A percentile compares a stretch with the other conserved stretches of the same genome.
These are phyloP conservation scores for Erigeron philadelphicus DNA, from an alignment of 140 eudicot genomes.

Conservation along the genomic window DNA sequence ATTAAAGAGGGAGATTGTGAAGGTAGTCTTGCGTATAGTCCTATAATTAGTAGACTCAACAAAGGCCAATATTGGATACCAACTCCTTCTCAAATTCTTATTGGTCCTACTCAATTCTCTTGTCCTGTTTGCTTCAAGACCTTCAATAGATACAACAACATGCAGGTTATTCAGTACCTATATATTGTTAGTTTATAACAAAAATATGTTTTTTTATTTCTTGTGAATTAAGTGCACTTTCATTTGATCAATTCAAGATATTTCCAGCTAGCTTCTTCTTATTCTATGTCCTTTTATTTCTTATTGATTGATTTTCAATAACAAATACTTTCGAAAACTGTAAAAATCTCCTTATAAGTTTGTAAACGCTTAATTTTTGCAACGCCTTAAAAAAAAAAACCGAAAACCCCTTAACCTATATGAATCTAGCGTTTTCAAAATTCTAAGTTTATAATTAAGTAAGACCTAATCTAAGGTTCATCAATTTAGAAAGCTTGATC, in stretches of 20 bases:
- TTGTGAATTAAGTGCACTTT: background rate
- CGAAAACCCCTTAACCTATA: no score
- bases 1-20: conserved; percentile 30
- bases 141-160: conserved; percentile 94
- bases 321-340: no score
- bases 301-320: no score
- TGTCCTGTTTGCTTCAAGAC: conserved; percentile 93
- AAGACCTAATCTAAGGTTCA: no score
- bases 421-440: no score
- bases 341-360: no score
- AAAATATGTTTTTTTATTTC: background rate
- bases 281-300: no score
- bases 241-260: background rate
- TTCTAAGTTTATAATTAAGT: no score
- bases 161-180: conserved; percentile 54
- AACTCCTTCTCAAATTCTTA: conserved; percentile 86
- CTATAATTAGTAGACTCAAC: conserved; percentile 45
- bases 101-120: conserved; percentile 92
- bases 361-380: no score
- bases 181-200: background rate
- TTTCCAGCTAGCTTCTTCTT: no score
- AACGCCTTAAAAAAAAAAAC: no score
- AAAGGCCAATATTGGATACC: conserved; percentile 97
- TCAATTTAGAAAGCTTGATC: no score
- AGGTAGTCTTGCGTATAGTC: conserved; percentile 35